Evolutionary conservation across 345 rosid species (phyloP).

Genomic region (Acer yangbiense): DNA sequence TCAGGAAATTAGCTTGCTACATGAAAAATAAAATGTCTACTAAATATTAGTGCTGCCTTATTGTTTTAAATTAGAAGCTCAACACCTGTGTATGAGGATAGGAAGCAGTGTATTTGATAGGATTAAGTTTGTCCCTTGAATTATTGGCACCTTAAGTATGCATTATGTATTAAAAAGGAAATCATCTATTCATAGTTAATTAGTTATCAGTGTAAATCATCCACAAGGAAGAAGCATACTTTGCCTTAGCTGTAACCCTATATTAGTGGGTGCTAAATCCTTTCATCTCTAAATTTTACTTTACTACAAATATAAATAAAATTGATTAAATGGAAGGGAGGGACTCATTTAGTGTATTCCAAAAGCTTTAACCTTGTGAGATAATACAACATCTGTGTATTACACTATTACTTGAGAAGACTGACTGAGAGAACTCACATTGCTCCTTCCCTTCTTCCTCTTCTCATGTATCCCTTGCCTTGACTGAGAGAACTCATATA

Average conservation of each 20-base stretch:
- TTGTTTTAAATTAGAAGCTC: background rate
- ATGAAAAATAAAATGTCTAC: background rate
- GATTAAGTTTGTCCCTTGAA: background rate
- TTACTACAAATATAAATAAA: background rate
- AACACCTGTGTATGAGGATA: background rate
- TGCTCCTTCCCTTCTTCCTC: no score
- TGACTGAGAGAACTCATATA: background rate
- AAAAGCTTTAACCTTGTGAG: background rate
- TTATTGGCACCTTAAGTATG: no score
- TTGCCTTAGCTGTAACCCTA: background rate
- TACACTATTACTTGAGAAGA: background rate
- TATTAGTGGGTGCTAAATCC: background rate
- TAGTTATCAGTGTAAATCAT: background rate
- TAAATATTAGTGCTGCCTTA: background rate
- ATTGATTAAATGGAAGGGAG: background rate
- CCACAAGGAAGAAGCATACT: constrained; percentile 5
- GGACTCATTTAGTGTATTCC: background rate
- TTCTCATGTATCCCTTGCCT: no score
- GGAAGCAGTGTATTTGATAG: background rate
- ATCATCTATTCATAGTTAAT: no score
- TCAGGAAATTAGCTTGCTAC: no score
- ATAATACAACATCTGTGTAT: background rate
- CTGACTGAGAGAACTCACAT: no score
- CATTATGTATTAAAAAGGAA: no score
- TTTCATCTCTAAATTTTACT: background rate